Conservation (phyloP, 163 green algal genomes). For the Prototheca cutis region DNA sequence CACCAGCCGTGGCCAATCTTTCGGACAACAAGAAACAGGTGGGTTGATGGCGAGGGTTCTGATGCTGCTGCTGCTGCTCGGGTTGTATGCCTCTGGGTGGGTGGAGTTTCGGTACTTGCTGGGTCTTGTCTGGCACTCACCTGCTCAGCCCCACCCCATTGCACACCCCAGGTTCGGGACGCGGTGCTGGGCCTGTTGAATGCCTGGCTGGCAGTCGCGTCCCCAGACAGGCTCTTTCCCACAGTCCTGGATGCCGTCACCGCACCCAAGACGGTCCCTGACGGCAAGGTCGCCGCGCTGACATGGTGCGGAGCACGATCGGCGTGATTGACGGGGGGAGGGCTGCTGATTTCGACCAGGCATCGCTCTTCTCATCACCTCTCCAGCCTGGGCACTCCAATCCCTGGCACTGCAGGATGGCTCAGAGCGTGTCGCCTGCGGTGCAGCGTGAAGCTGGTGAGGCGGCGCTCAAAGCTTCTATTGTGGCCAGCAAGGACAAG, state of each 20-base stretch:
- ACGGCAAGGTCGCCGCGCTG: slow-evolving; percentile 42
- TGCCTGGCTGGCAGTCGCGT: slow-evolving; percentile 42
- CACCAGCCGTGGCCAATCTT: slow-evolving; percentile 48
- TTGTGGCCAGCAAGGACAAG: slow-evolving; percentile 58
- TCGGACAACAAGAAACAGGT: slow-evolving; percentile 78
- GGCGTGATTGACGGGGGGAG: too few relatives aligned
- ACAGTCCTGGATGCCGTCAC: slow-evolving; percentile 24
- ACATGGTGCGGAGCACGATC: slow-evolving; percentile 30
- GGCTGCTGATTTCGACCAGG: too few relatives aligned
- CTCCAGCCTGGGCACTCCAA: not conserved
- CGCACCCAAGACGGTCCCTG: slow-evolving; percentile 40
- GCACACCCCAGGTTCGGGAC: too few relatives aligned
- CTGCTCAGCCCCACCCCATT: too few relatives aligned
- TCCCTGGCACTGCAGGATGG: slow-evolving; percentile 15
- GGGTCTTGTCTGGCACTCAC: too few relatives aligned
- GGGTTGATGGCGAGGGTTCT: too few relatives aligned
- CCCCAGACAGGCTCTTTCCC: slow-evolving; percentile 25
- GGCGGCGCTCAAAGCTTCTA: slow-evolving; percentile 27
- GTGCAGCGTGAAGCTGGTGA: slow-evolving; percentile 27
- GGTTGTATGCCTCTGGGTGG: too few relatives aligned
- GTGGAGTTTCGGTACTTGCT: too few relatives aligned
- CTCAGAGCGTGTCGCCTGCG: slow-evolving; percentile 5
- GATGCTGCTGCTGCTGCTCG: too few relatives aligned
- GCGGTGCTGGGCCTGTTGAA: slow-evolving; percentile 69
- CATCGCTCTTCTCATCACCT: too few relatives aligned